Conservation (phyloP, 345 rosid species). For the Dovyalis caffra region DNA sequence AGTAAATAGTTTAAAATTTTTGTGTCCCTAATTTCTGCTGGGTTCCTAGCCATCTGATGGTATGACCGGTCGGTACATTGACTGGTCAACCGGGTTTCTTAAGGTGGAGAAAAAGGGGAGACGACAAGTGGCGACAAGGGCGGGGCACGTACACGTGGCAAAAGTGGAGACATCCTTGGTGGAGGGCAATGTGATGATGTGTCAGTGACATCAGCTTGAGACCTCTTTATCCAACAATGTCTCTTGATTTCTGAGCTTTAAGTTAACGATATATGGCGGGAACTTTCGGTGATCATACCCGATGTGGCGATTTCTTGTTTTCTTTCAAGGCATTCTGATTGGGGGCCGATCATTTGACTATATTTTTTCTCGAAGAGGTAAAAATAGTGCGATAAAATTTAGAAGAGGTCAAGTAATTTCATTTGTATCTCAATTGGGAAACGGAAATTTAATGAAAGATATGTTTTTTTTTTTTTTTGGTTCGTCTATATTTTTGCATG, state of each 20-base stretch:
- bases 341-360: background rate
- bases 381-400: too few species aligned
- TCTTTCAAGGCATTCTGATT: background rate
- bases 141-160: slow-evolving; percentile 39
- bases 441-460: too few species aligned
- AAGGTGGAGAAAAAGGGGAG: slow-evolving; percentile 9
- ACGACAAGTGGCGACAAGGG: slow-evolving; percentile 26
- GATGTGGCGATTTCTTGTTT: background rate
- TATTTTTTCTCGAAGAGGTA: too few species aligned
- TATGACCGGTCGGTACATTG: slow-evolving; percentile 18
- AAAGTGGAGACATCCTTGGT: slow-evolving; percentile 21
- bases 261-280: background rate
- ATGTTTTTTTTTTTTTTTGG: too few species aligned
- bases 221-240: background rate
- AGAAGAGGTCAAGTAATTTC: background rate
- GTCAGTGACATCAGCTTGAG: slow-evolving; percentile 29
- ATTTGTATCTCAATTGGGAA: background rate
- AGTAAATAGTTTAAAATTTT: background rate
- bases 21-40: background rate
- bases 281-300: background rate
- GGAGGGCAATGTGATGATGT: slow-evolving; percentile 33
- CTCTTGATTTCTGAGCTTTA: background rate
- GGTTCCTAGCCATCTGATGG: slow-evolving; percentile 21
- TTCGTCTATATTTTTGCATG: too few species aligned
- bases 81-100: slow-evolving; percentile 22